Conservation (phyloP, 176 grass and related monocot genomes). For the Eragrostis curvula region DNA sequence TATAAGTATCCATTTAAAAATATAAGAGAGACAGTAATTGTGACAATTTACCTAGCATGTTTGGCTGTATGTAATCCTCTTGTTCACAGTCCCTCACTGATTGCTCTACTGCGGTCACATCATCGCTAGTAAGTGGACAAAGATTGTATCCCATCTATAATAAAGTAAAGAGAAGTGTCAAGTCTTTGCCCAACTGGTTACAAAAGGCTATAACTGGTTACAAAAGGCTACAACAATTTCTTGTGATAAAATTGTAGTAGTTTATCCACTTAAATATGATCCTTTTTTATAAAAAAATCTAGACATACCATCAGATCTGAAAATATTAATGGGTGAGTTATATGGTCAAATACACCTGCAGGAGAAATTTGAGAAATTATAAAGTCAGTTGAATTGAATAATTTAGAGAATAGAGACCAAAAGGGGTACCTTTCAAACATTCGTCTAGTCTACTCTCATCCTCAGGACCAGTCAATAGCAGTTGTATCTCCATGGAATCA, state of each 20-base stretch:
- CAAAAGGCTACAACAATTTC: too few relatives aligned
- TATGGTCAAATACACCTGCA: not conserved
- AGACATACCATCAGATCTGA: not conserved
- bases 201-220: not conserved
- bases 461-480: not conserved
- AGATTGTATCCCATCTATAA: not conserved
- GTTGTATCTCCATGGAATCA: not conserved
- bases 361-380: not conserved
- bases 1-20: not conserved
- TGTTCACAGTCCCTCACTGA: not conserved
- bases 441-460: not conserved
- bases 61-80: not conserved
- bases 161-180: not conserved
- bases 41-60: not conserved
- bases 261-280: not conserved
- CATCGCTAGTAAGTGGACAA: too few relatives aligned
- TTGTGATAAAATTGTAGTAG: not conserved
- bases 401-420: not conserved
- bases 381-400: not conserved
- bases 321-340: not conserved
- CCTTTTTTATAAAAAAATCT: too few relatives aligned
- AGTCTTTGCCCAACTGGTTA: not conserved
- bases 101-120: too few relatives aligned
- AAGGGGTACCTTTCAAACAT: not conserved
- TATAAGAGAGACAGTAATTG: too few relatives aligned